Evolutionary conservation across 2,329 filamentous ascomycete genomes (phyloP), one percentile per base, ranked within the genome.

Genomic region (Fusarium fujikuroi): DNA sequence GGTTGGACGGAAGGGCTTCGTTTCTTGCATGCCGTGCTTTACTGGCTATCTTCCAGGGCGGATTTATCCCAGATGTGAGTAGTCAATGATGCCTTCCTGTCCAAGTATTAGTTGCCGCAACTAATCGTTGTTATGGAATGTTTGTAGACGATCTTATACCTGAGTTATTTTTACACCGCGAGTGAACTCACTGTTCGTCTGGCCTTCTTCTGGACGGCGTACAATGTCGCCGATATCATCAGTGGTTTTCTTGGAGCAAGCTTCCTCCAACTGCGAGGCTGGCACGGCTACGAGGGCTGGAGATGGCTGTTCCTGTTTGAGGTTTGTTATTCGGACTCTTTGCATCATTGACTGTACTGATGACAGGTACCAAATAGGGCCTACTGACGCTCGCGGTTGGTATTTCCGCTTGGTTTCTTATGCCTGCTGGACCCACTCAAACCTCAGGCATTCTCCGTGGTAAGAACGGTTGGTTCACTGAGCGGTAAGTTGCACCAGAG

Each of bases 1-100:
- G 50, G 50, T 18, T 53, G 34, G 23, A 28, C 5, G 50, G 34
- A 2, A 39, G 50, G 19, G 23, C 50, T 12, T 53, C 34, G 0
- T 53, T 53, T 25, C 50, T 53, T 8, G 50, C 50, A 9, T 53
- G 50, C 19, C 50, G 50, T 53, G 34, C 50, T 2, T 8, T 53
- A 1, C 19, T 53, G 10, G 50, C 50, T 19, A 53, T 53, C 19
- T 53, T 53, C 23, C 50, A 53, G 14, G 50, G 50, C 19, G 50
- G 50, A 12, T 53, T 53, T 7, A 53, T 53, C 4, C 50, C 50
- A 2, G 50, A 53, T 39, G 50, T 53, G 23, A 53, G 50, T 53
- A 39, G 3, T 5, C 3, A 2, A 39, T 39, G 7, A 0, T 3
- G 1, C 10, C 1, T 0, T n/a, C 19, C 7, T 25, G 4, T 16